A percentile compares a stretch with the other conserved stretches of the same genome.
Conservation (phyloP, 768 basidiomycete genomes). For the Sistotremastrum suecicum region DNA sequence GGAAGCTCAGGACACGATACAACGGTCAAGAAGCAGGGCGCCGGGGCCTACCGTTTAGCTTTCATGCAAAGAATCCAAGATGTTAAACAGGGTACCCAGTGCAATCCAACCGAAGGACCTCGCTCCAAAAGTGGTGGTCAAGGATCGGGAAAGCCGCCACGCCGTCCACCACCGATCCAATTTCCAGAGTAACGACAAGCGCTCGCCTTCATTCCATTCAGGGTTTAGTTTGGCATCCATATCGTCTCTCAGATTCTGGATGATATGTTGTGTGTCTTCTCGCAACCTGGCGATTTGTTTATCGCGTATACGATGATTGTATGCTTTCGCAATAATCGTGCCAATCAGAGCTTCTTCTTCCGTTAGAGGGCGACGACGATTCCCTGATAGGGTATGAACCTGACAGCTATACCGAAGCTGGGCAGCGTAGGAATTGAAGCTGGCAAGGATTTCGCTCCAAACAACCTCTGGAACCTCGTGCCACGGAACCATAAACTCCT, state of each 20-base stretch:
- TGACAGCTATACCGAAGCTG: slow-evolving; percentile 36
- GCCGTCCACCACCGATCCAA: slow-evolving; percentile 41
- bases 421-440: slow-evolving; percentile 24
- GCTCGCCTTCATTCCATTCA: slow-evolving; percentile 1
- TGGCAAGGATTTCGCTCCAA: slow-evolving; percentile 12
- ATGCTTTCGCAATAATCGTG: slow-evolving; percentile 49
- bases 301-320: slow-evolving; percentile 38
- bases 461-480: slow-evolving; percentile 10
- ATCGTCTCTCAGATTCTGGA: slow-evolving; percentile 32
- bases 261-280: slow-evolving; percentile 39
- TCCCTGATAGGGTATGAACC: slow-evolving; percentile 31
- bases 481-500: too few species aligned
- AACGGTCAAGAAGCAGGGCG: too few species aligned
- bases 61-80: too few species aligned
- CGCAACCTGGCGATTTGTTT: slow-evolving; percentile 35
- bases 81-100: slow-evolving; percentile 42
- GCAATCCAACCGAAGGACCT: slow-evolving; percentile 50
- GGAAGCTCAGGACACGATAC: too few species aligned
- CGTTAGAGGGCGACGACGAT: slow-evolving; percentile 27
- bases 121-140: slow-evolving; percentile 32
- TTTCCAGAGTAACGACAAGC: slow-evolving; percentile 18
- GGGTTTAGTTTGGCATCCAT: slow-evolving; percentile 33
- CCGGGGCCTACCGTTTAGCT: too few species aligned
- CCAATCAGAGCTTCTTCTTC: slow-evolving; percentile 57
- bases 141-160: slow-evolving; percentile 29